Conservation (phyloP, 805 yeast species). For the Starmerella stigmatis region DNA sequence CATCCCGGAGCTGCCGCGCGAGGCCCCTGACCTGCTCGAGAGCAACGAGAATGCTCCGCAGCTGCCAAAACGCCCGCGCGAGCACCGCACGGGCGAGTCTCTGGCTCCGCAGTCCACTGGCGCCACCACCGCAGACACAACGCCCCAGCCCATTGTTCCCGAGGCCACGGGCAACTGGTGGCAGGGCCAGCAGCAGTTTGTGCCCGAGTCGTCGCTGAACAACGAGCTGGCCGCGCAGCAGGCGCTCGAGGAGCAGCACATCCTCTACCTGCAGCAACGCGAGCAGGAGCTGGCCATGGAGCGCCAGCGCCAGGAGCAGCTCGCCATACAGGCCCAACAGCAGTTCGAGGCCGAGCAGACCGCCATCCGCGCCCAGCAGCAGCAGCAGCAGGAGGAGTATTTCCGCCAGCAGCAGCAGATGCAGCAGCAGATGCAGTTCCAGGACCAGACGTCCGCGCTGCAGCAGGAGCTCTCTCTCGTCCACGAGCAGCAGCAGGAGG, state of each 20-base stretch:
- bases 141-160: slow-evolving; percentile 17
- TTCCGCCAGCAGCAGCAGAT: slow-evolving; percentile 41
- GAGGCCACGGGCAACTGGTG: slow-evolving; percentile 37
- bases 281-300: slow-evolving; percentile 55
- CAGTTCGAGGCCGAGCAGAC: slow-evolving; percentile 67
- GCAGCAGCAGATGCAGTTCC: slow-evolving; percentile 61
- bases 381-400: slow-evolving; percentile 59
- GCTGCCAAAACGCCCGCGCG: slow-evolving; percentile 35
- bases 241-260: slow-evolving; percentile 48
- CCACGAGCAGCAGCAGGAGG: slow-evolving; percentile 74
- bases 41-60: slow-evolving; percentile 39
- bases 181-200: slow-evolving; percentile 36
- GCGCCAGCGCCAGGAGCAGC: slow-evolving; percentile 54
- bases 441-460: slow-evolving; percentile 66
- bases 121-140: slow-evolving; percentile 7
- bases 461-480: slow-evolving; percentile 70
- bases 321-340: slow-evolving; percentile 56
- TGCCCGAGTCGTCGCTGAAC: neutral
- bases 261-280: slow-evolving; percentile 46
- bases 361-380: slow-evolving; percentile 56
- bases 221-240: slow-evolving; percentile 41
- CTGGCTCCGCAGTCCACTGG: slow-evolving; percentile 26
- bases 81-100: slow-evolving; percentile 10
- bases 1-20: slow-evolving; percentile 54
- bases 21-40: slow-evolving; percentile 48